Evolutionary conservation across 345 rosid species (phyloP).

Genomic region (Cardamine resedifolia): DNA sequence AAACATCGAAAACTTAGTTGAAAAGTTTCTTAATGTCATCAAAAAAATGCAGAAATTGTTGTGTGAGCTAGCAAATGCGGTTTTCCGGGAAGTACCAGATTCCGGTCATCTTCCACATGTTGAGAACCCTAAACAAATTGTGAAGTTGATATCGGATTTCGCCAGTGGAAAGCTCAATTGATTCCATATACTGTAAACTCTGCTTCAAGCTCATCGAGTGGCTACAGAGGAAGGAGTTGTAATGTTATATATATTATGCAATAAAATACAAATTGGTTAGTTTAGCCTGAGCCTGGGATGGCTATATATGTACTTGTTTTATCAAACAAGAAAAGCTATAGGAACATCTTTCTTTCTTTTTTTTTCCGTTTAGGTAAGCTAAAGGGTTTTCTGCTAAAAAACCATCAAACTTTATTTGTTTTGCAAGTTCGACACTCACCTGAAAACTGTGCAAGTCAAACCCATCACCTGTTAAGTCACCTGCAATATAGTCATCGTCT

Average conservation of each 20-base stretch:
- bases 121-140: slow-evolving; percentile 58
- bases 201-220: slow-evolving; percentile 5
- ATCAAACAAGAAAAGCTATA: neutral
- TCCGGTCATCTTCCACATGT: slow-evolving; percentile 82
- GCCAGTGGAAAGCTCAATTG: slow-evolving; percentile 25
- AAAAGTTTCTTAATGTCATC: neutral
- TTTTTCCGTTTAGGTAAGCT: no score
- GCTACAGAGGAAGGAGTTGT: slow-evolving; percentile 13
- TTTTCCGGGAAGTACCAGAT: slow-evolving; percentile 50
- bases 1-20: neutral
- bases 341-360: neutral
- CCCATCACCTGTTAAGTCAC: no score
- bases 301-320: neutral
- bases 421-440: no score
- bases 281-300: slow-evolving; percentile 9
- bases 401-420: no score
- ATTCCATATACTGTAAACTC: neutral
- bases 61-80: slow-evolving; percentile 58
- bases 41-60: slow-evolving; percentile 53
- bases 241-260: neutral
- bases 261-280: slow-evolving; percentile 4
- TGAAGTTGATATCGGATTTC: slow-evolving; percentile 53
- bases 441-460: no score
- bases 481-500: no score
- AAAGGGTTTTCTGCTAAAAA: no score